Evolutionary conservation across 192 early-diverging fungal genomes (phyloP), one percentile per base, ranked within the genome.

Genomic region (Coemansia sp.): DNA sequence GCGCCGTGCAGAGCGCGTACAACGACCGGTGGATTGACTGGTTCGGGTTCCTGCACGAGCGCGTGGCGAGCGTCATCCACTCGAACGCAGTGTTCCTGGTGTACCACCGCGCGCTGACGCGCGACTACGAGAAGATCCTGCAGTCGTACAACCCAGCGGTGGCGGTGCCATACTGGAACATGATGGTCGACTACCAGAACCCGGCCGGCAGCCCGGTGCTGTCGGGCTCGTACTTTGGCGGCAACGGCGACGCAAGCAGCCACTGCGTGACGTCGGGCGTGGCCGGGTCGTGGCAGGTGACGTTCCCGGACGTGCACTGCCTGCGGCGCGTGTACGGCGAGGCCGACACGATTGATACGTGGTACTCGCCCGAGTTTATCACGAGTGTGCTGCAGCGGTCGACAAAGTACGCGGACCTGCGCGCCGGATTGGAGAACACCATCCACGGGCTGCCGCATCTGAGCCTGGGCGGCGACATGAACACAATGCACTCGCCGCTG

Each of bases 91-190:
- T 60, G 23, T 84, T 84, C 62, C 59, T 84, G 8, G 48, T 73
- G 8, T 82, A 69, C 71, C 83, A 86, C 42, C 80, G 85, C 50
- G 55, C 45, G 25, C 77, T 83, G 48, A 71, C 82, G n/a, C 47
- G 52, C 50, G 72, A 70, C 45, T 85, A 77, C 48, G 84, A 87
- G 56, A 63, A 61, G 18, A 68, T 73, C 3, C 76, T 87, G n/a
- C 67, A 61, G 25, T 24, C 43, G 9, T 71, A 82, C 58, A 59
- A 82, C 23, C 67, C 81, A 4, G 60, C 48, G 6, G 67, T 79
- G 11, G 54, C 27, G 6, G 42, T 82, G 30, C 80, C 80, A 0
- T 82, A 77, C 57, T 82, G 80, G 80, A 73, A 82, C 56, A 56
- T 47, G 32, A 53, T 66, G 59, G 27, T 73, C 11, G 74, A 82